phyloP scores from a whole-genome alignment of 2,329 filamentous ascomycete species.

The Paracorniculantispora psalliotae region DNA sequence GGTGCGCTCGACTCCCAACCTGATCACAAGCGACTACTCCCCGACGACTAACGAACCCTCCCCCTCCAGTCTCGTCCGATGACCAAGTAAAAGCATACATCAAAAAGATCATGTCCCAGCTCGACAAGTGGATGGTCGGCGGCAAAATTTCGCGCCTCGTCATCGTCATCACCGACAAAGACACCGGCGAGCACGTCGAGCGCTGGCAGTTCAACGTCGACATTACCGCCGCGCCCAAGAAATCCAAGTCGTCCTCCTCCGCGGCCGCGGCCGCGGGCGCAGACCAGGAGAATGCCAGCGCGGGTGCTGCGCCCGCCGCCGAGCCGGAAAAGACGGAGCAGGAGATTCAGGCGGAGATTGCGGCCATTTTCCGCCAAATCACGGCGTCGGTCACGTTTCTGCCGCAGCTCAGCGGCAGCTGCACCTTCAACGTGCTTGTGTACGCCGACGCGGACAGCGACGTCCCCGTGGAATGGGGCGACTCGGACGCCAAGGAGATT shows the following conservation, averaged over 20 bases:
- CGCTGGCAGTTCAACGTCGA: slow-evolving; percentile 94
- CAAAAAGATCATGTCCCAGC: slow-evolving; percentile 97
- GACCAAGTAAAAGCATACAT: slow-evolving; percentile 99
- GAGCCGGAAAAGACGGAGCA: slow-evolving; percentile 77
- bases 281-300: slow-evolving; percentile 67
- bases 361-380: slow-evolving; percentile 95
- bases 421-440: slow-evolving; percentile 97
- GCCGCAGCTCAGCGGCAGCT: slow-evolving; percentile 82
- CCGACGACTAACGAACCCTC: no score
- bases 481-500: slow-evolving; percentile 97
- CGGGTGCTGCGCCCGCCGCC: slow-evolving; percentile 20
- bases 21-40: not conserved
- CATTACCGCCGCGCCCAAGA: slow-evolving; percentile 24
- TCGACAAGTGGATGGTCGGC: slow-evolving; percentile 95
- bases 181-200: slow-evolving; percentile 93
- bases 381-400: slow-evolving; percentile 96
- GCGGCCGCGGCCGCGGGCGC: slow-evolving; percentile 43
- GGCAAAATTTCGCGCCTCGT: slow-evolving; percentile 97
- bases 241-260: slow-evolving; percentile 41
- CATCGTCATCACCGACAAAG: slow-evolving; percentile 93
- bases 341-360: slow-evolving; percentile 93
- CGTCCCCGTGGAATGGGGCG: slow-evolving; percentile 96
- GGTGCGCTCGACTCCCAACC: slow-evolving; percentile 38
- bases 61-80: slow-evolving; percentile 70
- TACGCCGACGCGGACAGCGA: slow-evolving; percentile 96